Percentiles rank a stretch among this genome's conserved stretches.
Evolutionary conservation across 2,329 filamentous ascomycete species (phyloP).

Genomic region (Claviceps monticola): DNA sequence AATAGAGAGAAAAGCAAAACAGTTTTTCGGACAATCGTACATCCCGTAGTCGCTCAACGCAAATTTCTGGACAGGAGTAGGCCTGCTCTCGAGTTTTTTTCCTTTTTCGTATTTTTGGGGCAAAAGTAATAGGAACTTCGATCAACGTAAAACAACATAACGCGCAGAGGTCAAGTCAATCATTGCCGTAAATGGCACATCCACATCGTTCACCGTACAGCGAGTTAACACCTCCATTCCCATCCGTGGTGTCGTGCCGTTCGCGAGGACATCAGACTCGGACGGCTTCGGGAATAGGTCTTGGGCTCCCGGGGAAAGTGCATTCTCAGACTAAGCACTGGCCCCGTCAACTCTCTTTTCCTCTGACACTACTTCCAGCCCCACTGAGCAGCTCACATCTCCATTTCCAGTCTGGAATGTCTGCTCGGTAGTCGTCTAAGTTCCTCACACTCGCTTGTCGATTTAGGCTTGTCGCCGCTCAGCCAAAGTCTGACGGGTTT

Average conservation of each 20-base stretch:
- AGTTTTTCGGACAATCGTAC: constrained; percentile 11
- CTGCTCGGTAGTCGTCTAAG: neutral
- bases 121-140: neutral
- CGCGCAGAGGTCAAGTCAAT: neutral
- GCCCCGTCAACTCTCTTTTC: neutral
- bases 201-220: neutral
- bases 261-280: neutral
- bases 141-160: neutral
- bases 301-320: too few species aligned
- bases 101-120: neutral
- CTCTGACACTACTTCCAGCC: neutral
- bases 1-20: neutral
- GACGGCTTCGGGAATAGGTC: neutral
- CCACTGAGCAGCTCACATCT: neutral
- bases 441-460: neutral
- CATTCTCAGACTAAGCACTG: too few species aligned
- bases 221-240: neutral
- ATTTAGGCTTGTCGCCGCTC: neutral
- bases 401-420: neutral
- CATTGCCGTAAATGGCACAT: neutral
- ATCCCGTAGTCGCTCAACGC: constrained; percentile 5
- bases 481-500: constrained; percentile 4
- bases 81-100: neutral
- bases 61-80: neutral
- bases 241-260: neutral